A percentile compares a stretch with the other conserved stretches of the same genome.
phyloP scores from a whole-genome alignment of 2,329 filamentous ascomycete species.

The Aspergillus sojae region DNA sequence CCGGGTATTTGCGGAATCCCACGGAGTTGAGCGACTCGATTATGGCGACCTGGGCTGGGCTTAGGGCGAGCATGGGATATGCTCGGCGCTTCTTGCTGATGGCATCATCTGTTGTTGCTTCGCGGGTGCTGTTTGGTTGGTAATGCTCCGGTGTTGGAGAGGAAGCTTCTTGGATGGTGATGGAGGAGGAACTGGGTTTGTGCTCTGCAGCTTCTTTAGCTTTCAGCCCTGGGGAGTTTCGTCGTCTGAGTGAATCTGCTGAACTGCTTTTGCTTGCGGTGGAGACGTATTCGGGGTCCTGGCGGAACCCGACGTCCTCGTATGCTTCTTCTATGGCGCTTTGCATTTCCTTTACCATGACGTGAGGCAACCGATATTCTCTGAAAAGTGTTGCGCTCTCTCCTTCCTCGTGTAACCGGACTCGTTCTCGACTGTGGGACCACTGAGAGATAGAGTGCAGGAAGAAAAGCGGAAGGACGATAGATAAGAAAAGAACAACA shows the following conservation, averaged over 20 bases:
- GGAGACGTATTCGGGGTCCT: conserved; percentile 71
- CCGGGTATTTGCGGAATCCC: conserved; percentile 61
- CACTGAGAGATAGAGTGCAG: conserved; percentile 78
- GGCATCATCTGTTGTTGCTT: background rate
- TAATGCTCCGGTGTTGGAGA: background rate
- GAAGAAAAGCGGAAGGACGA: conserved; percentile 72
- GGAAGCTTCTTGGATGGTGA: background rate
- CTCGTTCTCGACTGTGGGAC: conserved; percentile 71
- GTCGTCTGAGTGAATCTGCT: background rate
- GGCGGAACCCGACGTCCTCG: conserved; percentile 69
- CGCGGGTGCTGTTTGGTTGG: background rate
- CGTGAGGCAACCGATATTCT: conserved; percentile 70
- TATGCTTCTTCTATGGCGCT: conserved; percentile 77
- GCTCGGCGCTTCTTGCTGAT: background rate
- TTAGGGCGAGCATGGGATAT: conserved; percentile 75
- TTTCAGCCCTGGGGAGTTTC: background rate
- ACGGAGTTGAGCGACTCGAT: conserved; percentile 72
- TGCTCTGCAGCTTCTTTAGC: conserved; percentile 4
- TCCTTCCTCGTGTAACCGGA: conserved; percentile 73
- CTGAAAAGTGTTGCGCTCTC: conserved; percentile 67
- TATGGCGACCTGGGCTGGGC: conserved; percentile 81
- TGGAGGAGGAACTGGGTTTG: background rate
- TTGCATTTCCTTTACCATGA: conserved; percentile 75
- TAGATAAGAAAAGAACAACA: conserved; percentile 70
- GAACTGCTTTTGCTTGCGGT: conserved; percentile 45